phyloP scores from a whole-genome alignment of 768 basidiomycete species.

The Boletus subcaerulescens region DNA sequence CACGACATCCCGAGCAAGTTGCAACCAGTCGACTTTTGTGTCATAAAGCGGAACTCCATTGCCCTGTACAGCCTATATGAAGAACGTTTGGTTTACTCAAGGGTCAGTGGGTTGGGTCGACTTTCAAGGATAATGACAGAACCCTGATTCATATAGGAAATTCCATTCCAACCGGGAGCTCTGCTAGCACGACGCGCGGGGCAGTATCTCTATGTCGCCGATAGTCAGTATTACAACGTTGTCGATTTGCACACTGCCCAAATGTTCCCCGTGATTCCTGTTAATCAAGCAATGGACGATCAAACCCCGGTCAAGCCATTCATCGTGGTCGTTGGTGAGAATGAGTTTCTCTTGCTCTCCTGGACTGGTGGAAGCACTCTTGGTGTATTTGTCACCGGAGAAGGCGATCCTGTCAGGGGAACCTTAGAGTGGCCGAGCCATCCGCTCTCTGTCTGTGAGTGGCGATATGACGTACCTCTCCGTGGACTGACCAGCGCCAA shows the following conservation, averaged over 20 bases:
- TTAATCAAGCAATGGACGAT: slow-evolving; percentile 62
- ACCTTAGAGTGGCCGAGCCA: slow-evolving; percentile 84
- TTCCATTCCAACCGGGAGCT: slow-evolving; percentile 60
- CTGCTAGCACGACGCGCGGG: slow-evolving; percentile 61
- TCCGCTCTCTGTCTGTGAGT: slow-evolving; percentile 74
- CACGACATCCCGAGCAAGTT: slow-evolving; percentile 37
- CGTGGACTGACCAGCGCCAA: not conserved
- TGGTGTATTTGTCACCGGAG: slow-evolving; percentile 81
- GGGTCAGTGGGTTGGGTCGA: slow-evolving; percentile 40
- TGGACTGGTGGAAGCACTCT: slow-evolving; percentile 81
- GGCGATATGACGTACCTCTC: not conserved
- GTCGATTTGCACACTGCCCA: slow-evolving; percentile 74
- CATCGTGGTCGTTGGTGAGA: slow-evolving; percentile 70
- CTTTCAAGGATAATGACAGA: not conserved
- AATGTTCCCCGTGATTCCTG: slow-evolving; percentile 69
- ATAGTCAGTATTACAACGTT: slow-evolving; percentile 69
- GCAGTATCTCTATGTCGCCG: slow-evolving; percentile 68
- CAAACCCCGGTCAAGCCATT: slow-evolving; percentile 53
- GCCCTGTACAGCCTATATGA: slow-evolving; percentile 59
- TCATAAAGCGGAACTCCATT: slow-evolving; percentile 66
- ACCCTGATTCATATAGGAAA: slow-evolving; percentile 48
- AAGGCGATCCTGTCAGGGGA: slow-evolving; percentile 86
- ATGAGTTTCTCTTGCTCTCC: slow-evolving; percentile 83
- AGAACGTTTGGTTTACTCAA: slow-evolving; percentile 59
- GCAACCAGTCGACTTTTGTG: slow-evolving; percentile 66